Conservation (phyloP, 2,329 filamentous ascomycete species). For the Xylariales sp. region DNA sequence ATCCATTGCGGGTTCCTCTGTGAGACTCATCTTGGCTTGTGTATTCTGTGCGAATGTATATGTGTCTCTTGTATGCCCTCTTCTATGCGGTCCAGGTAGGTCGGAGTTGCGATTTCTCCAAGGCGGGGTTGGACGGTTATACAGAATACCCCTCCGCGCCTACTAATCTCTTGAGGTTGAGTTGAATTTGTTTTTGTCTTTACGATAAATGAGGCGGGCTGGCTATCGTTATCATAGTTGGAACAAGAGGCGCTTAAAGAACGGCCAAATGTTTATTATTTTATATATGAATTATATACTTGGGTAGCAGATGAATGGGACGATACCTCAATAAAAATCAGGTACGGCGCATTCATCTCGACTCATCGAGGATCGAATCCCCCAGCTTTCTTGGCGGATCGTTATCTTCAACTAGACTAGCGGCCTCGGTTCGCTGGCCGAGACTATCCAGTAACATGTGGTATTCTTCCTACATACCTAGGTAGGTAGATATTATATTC, state of each 20-base stretch:
- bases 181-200: not conserved
- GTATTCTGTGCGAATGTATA: not conserved
- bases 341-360: not conserved
- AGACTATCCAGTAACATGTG: not conserved
- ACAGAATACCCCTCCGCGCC: not conserved
- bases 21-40: slow-evolving; percentile 32
- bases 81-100: no score
- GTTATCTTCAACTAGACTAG: not conserved
- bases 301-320: slow-evolving; percentile 6
- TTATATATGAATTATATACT: not conserved
- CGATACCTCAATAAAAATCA: slow-evolving; percentile 4
- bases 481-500: not conserved
- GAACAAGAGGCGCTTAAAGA: not conserved
- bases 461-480: slow-evolving; percentile 9
- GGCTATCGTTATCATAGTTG: not conserved
- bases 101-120: not conserved
- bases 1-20: slow-evolving; percentile 59
- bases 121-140: slow-evolving; percentile 11
- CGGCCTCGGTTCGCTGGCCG: slow-evolving; percentile 13
- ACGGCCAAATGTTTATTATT: not conserved
- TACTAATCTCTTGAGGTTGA: not conserved
- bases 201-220: not conserved
- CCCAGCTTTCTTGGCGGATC: slow-evolving; percentile 14
- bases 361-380: not conserved
- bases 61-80: not conserved